Evolutionary conservation across 2,329 filamentous ascomycete genomes (phyloP).

Genomic region (Lasiodiplodia sp.): DNA sequence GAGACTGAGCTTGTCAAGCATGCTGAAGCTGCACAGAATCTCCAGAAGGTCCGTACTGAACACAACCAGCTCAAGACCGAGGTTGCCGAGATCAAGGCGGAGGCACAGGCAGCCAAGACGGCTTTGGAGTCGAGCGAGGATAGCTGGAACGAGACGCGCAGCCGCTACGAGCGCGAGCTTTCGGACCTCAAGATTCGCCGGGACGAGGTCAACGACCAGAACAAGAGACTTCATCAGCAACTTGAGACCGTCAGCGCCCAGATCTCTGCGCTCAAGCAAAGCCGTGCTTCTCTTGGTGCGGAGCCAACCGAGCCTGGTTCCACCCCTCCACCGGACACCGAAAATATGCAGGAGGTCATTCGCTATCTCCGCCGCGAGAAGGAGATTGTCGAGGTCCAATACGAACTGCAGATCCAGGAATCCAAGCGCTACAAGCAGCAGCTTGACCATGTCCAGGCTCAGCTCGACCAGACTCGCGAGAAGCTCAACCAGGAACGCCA

Average conservation of each 20-base stretch:
- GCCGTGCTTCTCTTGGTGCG: slow-evolving; percentile 63
- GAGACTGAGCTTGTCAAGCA: slow-evolving; percentile 95
- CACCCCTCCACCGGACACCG: slow-evolving; percentile 66
- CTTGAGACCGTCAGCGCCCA: slow-evolving; percentile 83
- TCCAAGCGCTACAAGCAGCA: slow-evolving; percentile 88
- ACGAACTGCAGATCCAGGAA: slow-evolving; percentile 88
- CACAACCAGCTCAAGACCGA: slow-evolving; percentile 84
- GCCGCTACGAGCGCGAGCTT: slow-evolving; percentile 84
- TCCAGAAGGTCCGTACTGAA: slow-evolving; percentile 80
- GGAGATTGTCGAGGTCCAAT: slow-evolving; percentile 96
- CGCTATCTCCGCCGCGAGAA: slow-evolving; percentile 93
- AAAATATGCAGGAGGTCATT: slow-evolving; percentile 88
- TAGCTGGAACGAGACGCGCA: slow-evolving; percentile 85
- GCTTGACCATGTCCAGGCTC: slow-evolving; percentile 82
- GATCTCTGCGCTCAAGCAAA: slow-evolving; percentile 80
- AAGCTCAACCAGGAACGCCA: slow-evolving; percentile 91
- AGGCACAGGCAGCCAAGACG: slow-evolving; percentile 85
- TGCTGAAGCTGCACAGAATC: slow-evolving; percentile 86
- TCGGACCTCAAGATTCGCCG: slow-evolving; percentile 78
- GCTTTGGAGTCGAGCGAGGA: slow-evolving; percentile 80
- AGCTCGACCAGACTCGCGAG: slow-evolving; percentile 86
- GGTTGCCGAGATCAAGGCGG: slow-evolving; percentile 74
- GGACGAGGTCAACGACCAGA: slow-evolving; percentile 87
- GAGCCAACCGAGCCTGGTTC: slow-evolving; percentile 60
- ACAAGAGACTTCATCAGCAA: slow-evolving; percentile 87